phyloP scores from a whole-genome alignment of 768 basidiomycete genomes.

The Termitomyces sp. region DNA sequence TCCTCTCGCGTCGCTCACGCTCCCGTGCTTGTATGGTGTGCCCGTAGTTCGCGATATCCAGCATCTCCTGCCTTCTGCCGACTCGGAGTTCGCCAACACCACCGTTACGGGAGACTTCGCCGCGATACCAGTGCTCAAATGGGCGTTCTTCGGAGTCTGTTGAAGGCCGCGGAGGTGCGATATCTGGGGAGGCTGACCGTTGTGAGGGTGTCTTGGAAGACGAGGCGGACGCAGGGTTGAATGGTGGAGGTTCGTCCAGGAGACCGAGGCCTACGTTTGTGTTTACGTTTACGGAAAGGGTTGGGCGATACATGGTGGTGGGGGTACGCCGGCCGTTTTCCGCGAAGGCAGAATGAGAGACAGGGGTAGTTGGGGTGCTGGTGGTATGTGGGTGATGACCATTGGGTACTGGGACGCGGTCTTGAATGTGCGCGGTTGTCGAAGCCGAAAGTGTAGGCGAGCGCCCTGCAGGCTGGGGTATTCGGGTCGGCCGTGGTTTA shows the following conservation, averaged over 20 bases:
- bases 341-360: neutral
- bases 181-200: constrained; percentile 28
- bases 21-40: constrained; percentile 43
- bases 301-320: neutral
- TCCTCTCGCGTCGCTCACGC: constrained; percentile 20
- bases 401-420: constrained; percentile 14
- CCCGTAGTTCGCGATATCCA: constrained; percentile 85
- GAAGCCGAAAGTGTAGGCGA: constrained; percentile 26
- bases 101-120: constrained; percentile 81
- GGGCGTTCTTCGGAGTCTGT: constrained; percentile 79
- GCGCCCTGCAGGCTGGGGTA: constrained; percentile 36
- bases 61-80: constrained; percentile 74
- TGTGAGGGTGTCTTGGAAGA: constrained; percentile 40
- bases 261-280: constrained; percentile 36
- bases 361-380: constrained; percentile 9
- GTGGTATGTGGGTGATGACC: constrained; percentile 18
- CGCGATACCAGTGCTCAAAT: constrained; percentile 89
- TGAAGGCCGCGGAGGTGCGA: constrained; percentile 51
- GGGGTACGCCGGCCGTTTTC: constrained; percentile 6
- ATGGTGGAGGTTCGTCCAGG: constrained; percentile 64
- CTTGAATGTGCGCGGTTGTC: constrained; percentile 16
- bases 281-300: neutral
- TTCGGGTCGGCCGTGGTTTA: constrained; percentile 51
- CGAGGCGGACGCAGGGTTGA: constrained; percentile 41
- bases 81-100: constrained; percentile 85